Evolutionary conservation across 345 rosid species (phyloP).

Genomic region (Eucalyptus erythrocorys): DNA sequence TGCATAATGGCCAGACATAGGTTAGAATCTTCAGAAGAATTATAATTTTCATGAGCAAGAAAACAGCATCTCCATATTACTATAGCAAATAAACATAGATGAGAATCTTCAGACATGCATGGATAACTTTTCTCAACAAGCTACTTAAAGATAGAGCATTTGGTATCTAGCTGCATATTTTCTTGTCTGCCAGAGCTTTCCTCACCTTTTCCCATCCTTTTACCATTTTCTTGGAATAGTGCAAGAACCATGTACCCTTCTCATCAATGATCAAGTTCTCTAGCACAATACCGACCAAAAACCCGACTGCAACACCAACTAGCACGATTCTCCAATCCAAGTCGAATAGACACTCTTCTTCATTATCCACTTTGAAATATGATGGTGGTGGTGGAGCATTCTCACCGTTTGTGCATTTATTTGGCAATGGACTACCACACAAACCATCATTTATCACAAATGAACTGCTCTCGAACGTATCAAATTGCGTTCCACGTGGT

Average conservation of each 20-base stretch:
- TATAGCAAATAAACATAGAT: neutral
- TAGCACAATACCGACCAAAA: neutral
- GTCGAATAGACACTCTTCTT: neutral
- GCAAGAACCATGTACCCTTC: neutral
- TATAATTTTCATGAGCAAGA: neutral
- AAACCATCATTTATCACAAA: neutral
- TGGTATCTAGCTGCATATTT: neutral
- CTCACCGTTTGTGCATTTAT: neutral
- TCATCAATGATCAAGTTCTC: neutral
- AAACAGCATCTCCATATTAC: neutral
- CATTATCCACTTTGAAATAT: neutral
- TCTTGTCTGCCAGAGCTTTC: neutral
- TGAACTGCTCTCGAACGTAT: neutral
- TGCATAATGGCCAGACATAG: no score
- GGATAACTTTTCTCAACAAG: fast-evolving
- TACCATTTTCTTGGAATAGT: neutral
- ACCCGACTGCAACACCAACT: fast-evolving
- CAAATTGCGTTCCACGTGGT: neutral
- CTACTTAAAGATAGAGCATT: neutral
- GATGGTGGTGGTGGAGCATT: neutral
- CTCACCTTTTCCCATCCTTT: neutral
- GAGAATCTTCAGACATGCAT: fast-evolving
- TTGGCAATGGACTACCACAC: neutral
- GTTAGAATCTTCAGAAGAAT: no score
- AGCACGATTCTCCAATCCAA: neutral